Conservation (phyloP, 306 rosid genomes). For the Rosa persica region DNA sequence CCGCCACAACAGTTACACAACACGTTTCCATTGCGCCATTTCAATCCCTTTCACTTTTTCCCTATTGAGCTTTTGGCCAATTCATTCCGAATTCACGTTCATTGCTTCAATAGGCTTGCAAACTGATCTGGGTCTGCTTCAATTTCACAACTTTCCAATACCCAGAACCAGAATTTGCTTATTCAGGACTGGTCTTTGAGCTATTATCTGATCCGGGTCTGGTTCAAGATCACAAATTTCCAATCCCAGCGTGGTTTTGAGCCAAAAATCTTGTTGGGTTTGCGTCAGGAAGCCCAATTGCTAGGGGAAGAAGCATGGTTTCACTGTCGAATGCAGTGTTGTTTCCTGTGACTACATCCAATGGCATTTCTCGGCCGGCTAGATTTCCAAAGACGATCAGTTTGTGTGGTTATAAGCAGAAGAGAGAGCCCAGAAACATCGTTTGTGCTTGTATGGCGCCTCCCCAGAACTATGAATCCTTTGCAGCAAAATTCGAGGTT, state of each 20-base stretch:
- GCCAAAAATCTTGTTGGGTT: constrained; percentile 10
- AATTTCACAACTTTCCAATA: background rate
- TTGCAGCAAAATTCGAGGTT: constrained; percentile 56
- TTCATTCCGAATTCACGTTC: background rate
- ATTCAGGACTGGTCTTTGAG: background rate
- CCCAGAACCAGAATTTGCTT: constrained; percentile 11
- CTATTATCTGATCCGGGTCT: constrained; percentile 8
- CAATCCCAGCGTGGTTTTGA: constrained; percentile 2
- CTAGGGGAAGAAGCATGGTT: constrained; percentile 44
- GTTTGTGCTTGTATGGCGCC: constrained; percentile 85
- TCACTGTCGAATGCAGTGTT: constrained; percentile 47
- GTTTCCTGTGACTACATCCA: constrained; percentile 42
- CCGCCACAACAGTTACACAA: background rate
- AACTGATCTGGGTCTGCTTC: background rate
- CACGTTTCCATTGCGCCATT: background rate
- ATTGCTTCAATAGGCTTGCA: background rate
- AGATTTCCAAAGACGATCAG: constrained; percentile 28
- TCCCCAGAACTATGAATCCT: constrained; percentile 55
- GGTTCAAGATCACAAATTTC: constrained; percentile 6
- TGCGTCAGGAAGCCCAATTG: constrained; percentile 21
- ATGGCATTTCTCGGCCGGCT: constrained; percentile 35
- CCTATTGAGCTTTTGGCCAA: background rate
- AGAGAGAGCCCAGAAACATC: constrained; percentile 41
- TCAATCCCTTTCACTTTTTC: background rate
- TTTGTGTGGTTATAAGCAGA: constrained; percentile 28